These are phyloP conservation scores for Neurospora sp. DNA, from an alignment of 495 filamentous ascomycete genomes.

Conservation along the genomic window DNA sequence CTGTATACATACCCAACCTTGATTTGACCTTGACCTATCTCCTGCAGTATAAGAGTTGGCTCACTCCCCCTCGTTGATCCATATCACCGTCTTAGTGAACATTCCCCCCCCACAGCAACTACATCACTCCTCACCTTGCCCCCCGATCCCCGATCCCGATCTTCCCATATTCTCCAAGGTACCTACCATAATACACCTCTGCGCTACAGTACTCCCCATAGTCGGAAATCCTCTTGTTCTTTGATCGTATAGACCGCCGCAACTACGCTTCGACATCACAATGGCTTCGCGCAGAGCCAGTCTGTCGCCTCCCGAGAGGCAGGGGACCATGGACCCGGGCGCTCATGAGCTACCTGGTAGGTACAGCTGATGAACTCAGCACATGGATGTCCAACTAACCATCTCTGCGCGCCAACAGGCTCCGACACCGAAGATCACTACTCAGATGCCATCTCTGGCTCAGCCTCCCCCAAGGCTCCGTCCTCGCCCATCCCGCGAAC, in stretches of 20 bases:
- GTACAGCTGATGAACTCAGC: conserved; percentile 5
- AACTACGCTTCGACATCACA: not conserved
- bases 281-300: conserved; percentile 27
- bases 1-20: not conserved
- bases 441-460: conserved; percentile 75
- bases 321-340: conserved; percentile 64
- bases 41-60: not conserved
- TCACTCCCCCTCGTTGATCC: not conserved
- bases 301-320: conserved; percentile 55
- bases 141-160: not conserved
- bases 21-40: not conserved
- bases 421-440: conserved; percentile 83
- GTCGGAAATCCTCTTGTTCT: not conserved
- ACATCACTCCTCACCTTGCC: not conserved
- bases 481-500: conserved; percentile 65
- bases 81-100: not conserved
- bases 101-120: not conserved
- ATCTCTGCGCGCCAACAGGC: conserved; percentile 29
- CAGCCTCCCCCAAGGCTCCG: conserved; percentile 37
- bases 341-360: conserved; percentile 68
- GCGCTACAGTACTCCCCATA: not conserved
- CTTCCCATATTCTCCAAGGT: not conserved
- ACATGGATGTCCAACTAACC: conserved; percentile 4
- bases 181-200: not conserved
- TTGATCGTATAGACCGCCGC: not conserved